These are phyloP conservation scores for Huntiella bhutanensis DNA, from an alignment of 2,329 filamentous ascomycete genomes.

Conservation along the genomic window DNA sequence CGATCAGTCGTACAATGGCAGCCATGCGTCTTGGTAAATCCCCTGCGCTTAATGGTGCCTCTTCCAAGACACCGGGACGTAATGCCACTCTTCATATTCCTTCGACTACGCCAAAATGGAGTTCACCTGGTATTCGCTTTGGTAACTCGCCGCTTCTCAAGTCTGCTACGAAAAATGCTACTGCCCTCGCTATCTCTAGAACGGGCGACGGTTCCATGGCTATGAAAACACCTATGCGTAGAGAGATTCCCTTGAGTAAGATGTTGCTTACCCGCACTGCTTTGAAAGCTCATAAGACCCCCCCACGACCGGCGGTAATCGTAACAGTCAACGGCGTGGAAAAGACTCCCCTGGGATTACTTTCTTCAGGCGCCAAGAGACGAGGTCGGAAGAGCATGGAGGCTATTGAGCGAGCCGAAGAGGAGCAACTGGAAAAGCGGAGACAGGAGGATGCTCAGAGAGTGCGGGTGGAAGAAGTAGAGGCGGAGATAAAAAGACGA, in stretches of 20 bases:
- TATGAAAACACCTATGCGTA: slow-evolving; percentile 13
- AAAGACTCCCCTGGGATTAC: background rate
- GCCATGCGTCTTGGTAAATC: slow-evolving; percentile 15
- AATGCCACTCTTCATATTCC: slow-evolving; percentile 2
- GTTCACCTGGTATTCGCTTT: slow-evolving; percentile 5
- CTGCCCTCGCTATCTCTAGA: background rate
- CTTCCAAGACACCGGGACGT: background rate
- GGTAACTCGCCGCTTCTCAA: slow-evolving; percentile 6
- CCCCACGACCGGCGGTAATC: background rate
- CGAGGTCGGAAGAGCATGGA: slow-evolving; percentile 1
- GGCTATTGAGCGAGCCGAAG: background rate
- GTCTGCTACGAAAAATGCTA: slow-evolving; percentile 7
- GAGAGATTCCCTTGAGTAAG: slow-evolving; percentile 18
- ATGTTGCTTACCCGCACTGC: slow-evolving; percentile 19
- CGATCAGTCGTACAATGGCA: slow-evolving; percentile 36
- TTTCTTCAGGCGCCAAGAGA: slow-evolving; percentile 9
- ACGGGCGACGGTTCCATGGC: background rate
- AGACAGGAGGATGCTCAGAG: too few relatives aligned
- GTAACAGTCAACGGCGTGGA: background rate
- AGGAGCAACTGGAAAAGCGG: background rate
- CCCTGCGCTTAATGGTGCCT: background rate
- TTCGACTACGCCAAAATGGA: background rate
- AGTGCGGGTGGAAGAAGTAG: too few relatives aligned
- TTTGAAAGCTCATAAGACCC: slow-evolving; percentile 12
- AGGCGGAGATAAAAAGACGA: too few relatives aligned